These are phyloP conservation scores for Triadica sebifera DNA, from an alignment of 345 rosid genomes.

Conservation along the genomic window DNA sequence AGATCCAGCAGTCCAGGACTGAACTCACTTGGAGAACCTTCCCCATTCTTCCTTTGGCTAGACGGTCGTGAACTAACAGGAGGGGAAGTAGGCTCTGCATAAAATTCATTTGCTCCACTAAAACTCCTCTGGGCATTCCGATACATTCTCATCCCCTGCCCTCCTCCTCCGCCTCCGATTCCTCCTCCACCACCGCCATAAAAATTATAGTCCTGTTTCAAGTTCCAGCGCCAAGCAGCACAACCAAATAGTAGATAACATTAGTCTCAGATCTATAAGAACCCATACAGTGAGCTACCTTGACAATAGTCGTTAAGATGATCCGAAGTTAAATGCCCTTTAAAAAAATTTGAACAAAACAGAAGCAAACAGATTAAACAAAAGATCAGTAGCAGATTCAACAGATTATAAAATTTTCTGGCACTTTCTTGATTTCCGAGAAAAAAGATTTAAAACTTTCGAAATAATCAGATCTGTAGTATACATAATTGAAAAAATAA, in stretches of 20 bases:
- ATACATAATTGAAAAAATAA: neutral
- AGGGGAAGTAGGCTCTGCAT: constrained; percentile 70
- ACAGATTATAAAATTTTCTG: neutral
- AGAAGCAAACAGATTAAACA: neutral
- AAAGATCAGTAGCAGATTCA: too few relatives aligned
- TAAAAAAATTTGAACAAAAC: neutral
- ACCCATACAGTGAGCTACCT: neutral
- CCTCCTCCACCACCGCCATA: constrained; percentile 44
- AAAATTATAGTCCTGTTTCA: constrained; percentile 73
- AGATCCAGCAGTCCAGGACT: constrained; percentile 98
- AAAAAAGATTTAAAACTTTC: neutral
- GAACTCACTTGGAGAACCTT: constrained; percentile 64
- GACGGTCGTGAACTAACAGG: constrained; percentile 61
- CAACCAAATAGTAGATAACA: neutral
- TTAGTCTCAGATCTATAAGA: constrained; percentile 25
- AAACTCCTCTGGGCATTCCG: constrained; percentile 64
- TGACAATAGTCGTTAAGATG: neutral
- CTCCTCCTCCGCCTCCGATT: constrained; percentile 42
- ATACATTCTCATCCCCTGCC: constrained; percentile 59
- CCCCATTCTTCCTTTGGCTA: constrained; percentile 64
- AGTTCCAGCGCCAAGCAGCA: neutral
- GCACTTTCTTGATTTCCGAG: neutral
- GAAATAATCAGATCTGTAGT: constrained; percentile 12
- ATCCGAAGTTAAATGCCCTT: neutral
- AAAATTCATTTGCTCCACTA: constrained; percentile 63